These are phyloP conservation scores for Plasmodium chabaudi DNA, from an alignment of 169 alveolate species.

Conservation along the genomic window DNA sequence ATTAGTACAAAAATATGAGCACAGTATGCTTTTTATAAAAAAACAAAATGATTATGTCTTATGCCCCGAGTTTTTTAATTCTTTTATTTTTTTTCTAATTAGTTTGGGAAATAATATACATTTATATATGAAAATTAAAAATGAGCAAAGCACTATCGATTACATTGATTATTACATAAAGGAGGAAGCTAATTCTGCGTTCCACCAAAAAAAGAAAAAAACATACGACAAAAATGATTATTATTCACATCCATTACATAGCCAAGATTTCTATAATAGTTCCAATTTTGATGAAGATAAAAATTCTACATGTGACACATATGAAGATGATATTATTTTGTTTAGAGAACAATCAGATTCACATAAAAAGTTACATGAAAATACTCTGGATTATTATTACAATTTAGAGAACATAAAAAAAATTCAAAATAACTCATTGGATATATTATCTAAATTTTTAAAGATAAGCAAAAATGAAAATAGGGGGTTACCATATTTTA, in stretches of 20 bases:
- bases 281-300: neutral
- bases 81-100: slow-evolving; percentile 46
- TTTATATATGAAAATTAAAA: slow-evolving; percentile 66
- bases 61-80: slow-evolving; percentile 76
- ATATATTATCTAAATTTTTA: slow-evolving; percentile 47
- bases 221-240: neutral
- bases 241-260: neutral
- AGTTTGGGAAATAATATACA: slow-evolving; percentile 72
- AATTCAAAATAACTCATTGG: slow-evolving; percentile 26
- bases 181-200: neutral
- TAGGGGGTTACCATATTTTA: slow-evolving; percentile 46
- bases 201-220: neutral
- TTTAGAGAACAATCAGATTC: neutral
- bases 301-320: neutral
- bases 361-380: slow-evolving; percentile 48
- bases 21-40: slow-evolving; percentile 26
- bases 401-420: slow-evolving; percentile 38
- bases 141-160: slow-evolving; percentile 37
- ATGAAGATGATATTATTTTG: slow-evolving; percentile 1
- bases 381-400: slow-evolving; percentile 71
- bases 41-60: slow-evolving; percentile 38
- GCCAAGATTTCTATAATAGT: neutral
- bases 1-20: neutral
- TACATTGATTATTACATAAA: slow-evolving; percentile 58
- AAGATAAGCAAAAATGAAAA: slow-evolving; percentile 16